Conservation (phyloP, 441 rosid genomes). For the Populus hybrid region DNA sequence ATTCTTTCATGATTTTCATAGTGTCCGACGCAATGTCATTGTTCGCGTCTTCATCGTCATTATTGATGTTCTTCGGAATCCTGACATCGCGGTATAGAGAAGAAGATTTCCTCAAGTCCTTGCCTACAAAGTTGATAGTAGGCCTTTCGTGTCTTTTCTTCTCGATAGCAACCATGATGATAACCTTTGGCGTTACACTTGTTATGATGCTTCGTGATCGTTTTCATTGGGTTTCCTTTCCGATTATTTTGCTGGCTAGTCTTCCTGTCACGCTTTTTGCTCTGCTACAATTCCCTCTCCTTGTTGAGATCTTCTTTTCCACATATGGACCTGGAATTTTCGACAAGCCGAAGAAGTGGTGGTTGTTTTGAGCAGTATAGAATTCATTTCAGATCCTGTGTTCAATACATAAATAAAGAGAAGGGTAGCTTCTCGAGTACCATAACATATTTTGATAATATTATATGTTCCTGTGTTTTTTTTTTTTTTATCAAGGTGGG, state of each 20-base stretch:
- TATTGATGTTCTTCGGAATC: conserved; percentile 67
- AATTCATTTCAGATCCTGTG: neutral
- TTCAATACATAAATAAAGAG: too few relatives aligned
- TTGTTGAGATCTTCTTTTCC: conserved; percentile 53
- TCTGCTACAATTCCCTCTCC: conserved; percentile 66
- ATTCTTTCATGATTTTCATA: conserved; percentile 41
- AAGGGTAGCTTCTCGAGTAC: too few relatives aligned
- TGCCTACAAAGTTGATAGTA: conserved; percentile 59
- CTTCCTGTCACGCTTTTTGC: conserved; percentile 62
- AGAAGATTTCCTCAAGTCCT: conserved; percentile 56
- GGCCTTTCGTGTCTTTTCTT: conserved; percentile 67
- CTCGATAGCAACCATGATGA: conserved; percentile 72
- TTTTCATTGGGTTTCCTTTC: conserved; percentile 37
- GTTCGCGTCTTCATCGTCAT: conserved; percentile 57
- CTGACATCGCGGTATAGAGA: conserved; percentile 68
- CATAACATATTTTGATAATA: too few relatives aligned
- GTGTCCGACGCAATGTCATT: conserved; percentile 59
- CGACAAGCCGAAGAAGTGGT: conserved; percentile 50
- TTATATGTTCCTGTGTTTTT: neutral
- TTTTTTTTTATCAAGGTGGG: too few relatives aligned
- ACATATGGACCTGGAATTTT: conserved; percentile 70
- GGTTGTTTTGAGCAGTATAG: conserved; percentile 1
- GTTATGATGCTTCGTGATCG: conserved; percentile 29
- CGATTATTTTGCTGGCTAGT: conserved; percentile 49
- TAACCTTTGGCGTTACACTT: conserved; percentile 44